Evolutionary conservation across 1,139 yeast genomes (phyloP).

Genomic region (Pichia sp.): DNA sequence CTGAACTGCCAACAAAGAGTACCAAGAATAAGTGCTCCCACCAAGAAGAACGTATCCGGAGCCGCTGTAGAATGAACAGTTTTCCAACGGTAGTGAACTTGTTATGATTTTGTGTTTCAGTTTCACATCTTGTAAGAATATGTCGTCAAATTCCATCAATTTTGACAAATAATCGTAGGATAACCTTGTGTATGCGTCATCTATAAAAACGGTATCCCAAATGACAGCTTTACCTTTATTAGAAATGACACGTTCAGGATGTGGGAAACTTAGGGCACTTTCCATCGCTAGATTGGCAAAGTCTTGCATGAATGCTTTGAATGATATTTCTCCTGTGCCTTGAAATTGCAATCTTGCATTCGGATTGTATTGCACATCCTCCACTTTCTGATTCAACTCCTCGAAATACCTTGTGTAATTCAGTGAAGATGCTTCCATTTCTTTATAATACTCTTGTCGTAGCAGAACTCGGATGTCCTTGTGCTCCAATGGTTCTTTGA

Average conservation of each 20-base stretch:
- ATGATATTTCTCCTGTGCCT: background rate
- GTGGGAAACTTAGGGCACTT: slow-evolving; percentile 15
- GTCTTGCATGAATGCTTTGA: slow-evolving; percentile 17
- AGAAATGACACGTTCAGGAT: slow-evolving; percentile 21
- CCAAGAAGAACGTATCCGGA: slow-evolving; percentile 63
- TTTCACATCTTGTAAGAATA: slow-evolving; percentile 23
- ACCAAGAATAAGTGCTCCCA: slow-evolving; percentile 53
- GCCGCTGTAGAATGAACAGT: slow-evolving; percentile 32
- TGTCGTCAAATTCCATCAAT: slow-evolving; percentile 21
- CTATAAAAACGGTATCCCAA: slow-evolving; percentile 22
- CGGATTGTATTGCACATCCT: too few species aligned
- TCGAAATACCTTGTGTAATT: slow-evolving; percentile 11
- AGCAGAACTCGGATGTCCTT: slow-evolving; percentile 12
- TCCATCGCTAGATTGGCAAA: slow-evolving; percentile 15
- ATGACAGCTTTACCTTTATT: slow-evolving; percentile 25
- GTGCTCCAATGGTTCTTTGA: slow-evolving; percentile 1
- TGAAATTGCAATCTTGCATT: background rate
- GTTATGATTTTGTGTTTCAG: slow-evolving; percentile 22
- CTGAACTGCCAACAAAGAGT: slow-evolving; percentile 48
- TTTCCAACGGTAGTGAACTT: slow-evolving; percentile 16
- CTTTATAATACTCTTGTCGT: slow-evolving; percentile 16
- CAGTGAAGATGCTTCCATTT: slow-evolving; percentile 10
- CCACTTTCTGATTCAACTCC: background rate
- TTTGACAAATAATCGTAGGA: slow-evolving; percentile 14
- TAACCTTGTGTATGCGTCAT: slow-evolving; percentile 17